These are phyloP conservation scores for Boletus tylopilopsis DNA, from an alignment of 768 basidiomycete genomes.

Conservation along the genomic window DNA sequence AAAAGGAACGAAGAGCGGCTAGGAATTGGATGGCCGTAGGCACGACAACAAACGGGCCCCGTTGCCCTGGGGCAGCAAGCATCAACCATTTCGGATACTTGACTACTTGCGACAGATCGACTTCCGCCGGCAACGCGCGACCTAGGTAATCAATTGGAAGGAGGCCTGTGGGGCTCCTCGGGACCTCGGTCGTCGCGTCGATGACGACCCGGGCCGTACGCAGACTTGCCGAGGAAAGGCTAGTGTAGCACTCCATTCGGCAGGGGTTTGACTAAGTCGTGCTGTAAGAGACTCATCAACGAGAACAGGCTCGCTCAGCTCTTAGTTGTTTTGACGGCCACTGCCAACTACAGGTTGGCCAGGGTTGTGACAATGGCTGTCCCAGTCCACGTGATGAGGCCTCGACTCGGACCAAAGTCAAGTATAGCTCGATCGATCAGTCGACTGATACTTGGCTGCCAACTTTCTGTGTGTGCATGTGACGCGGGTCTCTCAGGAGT, in stretches of 20 bases:
- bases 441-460: no score
- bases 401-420: no score
- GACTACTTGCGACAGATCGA: conserved; percentile 1
- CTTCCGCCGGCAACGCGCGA: background rate
- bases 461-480: no score
- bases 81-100: background rate
- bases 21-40: conserved; percentile 1
- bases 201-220: background rate
- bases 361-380: no score
- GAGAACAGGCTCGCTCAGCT: no score
- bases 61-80: background rate
- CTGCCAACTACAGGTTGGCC: no score
- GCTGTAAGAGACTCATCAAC: no score
- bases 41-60: conserved; percentile 6
- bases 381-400: no score
- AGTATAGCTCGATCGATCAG: no score
- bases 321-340: no score
- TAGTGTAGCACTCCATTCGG: background rate
- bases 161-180: background rate
- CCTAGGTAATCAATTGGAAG: background rate
- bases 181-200: conserved; percentile 13
- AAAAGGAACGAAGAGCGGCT: background rate
- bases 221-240: background rate
- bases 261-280: no score
- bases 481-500: no score